Evolutionary conservation across 2,329 filamentous ascomycete genomes (phyloP), one percentile per base, ranked within the genome.

Genomic region (Macroventuria anomochaeta): DNA sequence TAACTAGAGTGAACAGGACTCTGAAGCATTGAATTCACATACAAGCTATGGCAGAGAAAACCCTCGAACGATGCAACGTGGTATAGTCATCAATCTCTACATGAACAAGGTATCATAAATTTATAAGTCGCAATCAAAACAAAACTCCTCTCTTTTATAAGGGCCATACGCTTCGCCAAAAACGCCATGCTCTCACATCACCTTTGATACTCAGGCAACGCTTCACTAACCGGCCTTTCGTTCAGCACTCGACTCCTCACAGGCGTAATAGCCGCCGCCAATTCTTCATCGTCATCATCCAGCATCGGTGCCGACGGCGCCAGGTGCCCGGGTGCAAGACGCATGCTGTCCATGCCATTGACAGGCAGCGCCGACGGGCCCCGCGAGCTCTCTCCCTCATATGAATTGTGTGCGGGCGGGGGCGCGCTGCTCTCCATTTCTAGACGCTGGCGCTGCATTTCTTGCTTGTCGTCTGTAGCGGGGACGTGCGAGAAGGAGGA

Each of bases 401-500:
- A 57, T 2, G 63, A 53, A 1, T 11, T 32, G 10, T 64, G 57
- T 4, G 68, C 62, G 2, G 53, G 61, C 1, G 69, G 67, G 2
- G 79, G 78, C 3, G 75, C 76, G 32, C 77, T 80, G 7, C 70
- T 67, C 37, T 77, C 75, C 56, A 74, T 61, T 57, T 77, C 66
- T 4, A 80, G 60, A 40, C 75, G 67, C 7, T 72, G 70, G 13
- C 76, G 67, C 43, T 93, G 89, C 6, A 91, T 77, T 69, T 96
- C 91, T 63, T 88, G 86, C 71, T 96, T 95, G 72, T 96, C 93
- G 49, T 95, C 90, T 12, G 75, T 78, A 3, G 76, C 70, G 58
- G 58, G 72, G 2, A 73, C 60, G 32, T 68, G 64, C 7, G 69
- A 67, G 7, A 78, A 65, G 15, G 65, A 63, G 17, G 67, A 47